These are phyloP conservation scores for Chrysopogon serrulatus DNA, from an alignment of 176 grass and related monocot genomes.

Conservation along the genomic window DNA sequence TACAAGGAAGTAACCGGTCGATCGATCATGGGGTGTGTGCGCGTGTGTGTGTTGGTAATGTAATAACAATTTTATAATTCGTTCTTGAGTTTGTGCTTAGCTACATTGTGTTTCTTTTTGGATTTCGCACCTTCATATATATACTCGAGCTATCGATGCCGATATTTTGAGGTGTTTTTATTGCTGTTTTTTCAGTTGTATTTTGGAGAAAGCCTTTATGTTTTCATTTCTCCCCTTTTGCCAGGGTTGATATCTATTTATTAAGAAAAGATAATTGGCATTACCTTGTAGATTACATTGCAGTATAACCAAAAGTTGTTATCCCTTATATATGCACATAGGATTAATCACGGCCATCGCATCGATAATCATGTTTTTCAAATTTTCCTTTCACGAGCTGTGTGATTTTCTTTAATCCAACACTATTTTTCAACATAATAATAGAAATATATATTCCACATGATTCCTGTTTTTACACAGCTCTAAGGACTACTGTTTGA, in stretches of 20 bases:
- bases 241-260: neutral
- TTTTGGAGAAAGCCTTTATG: neutral
- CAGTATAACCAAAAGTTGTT: neutral
- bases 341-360: neutral
- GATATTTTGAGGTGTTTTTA: neutral
- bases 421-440: neutral
- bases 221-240: neutral
- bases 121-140: neutral
- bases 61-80: slow-evolving; percentile 30
- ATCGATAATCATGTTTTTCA: neutral
- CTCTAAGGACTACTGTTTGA: neutral
- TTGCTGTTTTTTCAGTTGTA: neutral
- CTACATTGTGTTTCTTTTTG: neutral
- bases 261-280: no score
- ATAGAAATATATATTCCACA: neutral
- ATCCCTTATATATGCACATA: neutral
- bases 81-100: neutral
- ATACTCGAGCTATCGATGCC: neutral
- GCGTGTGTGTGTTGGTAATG: slow-evolving; percentile 18
- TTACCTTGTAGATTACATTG: neutral
- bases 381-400: neutral
- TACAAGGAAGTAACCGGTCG: slow-evolving; percentile 14
- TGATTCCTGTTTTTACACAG: neutral
- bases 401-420: neutral
- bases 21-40: neutral